These are phyloP conservation scores for Gleditsia sinensis DNA, from an alignment of 306 rosid genomes.

Conservation along the genomic window DNA sequence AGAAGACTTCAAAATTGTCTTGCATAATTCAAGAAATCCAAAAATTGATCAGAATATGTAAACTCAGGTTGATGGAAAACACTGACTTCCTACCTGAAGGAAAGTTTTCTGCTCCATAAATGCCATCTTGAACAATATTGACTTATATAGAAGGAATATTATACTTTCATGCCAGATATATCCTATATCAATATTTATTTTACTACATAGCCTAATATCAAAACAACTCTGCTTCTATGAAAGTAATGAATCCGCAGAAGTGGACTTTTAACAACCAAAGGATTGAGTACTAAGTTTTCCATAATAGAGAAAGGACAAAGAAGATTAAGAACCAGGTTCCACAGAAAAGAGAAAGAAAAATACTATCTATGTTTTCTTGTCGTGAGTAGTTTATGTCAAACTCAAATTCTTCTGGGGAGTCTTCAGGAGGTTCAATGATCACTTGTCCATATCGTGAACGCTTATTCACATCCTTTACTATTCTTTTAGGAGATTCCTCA, in stretches of 20 bases:
- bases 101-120: not conserved
- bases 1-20: not conserved
- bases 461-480: constrained; percentile 38
- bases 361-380: constrained; percentile 53
- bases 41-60: not conserved
- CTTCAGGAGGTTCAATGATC: constrained; percentile 58
- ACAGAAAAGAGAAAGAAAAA: constrained; percentile 14
- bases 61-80: not conserved
- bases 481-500: constrained; percentile 47
- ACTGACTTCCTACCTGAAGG: not conserved
- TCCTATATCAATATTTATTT: constrained; percentile 7
- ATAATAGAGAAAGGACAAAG: not conserved
- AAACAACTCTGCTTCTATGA: not conserved
- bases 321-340: constrained; percentile 25
- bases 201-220: not conserved
- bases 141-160: not conserved
- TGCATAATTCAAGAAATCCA: constrained; percentile 22
- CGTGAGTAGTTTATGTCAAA: constrained; percentile 37
- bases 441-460: constrained; percentile 42
- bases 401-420: constrained; percentile 39
- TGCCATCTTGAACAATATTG: not conserved
- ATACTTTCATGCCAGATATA: not conserved
- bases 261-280: not conserved
- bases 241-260: constrained; percentile 13
- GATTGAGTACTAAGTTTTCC: not conserved